A percentile compares a stretch with the other conserved stretches of the same genome.
Evolutionary conservation across 129 eudicot species (phyloP).

Genomic region (Flaveria bidentis): DNA sequence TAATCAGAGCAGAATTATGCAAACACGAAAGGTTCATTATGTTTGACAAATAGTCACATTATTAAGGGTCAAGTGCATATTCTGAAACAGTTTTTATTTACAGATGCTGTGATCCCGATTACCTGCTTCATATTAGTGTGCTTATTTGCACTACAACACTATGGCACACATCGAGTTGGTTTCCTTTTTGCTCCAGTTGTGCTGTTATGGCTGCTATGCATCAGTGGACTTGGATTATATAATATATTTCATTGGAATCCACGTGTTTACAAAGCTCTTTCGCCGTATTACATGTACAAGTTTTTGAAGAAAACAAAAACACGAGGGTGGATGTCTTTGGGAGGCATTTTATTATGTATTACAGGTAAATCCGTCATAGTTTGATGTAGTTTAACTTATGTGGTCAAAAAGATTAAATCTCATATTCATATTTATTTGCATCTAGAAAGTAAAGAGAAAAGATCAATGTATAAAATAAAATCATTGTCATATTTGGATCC

Average conservation of each 20-base stretch:
- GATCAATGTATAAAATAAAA: background rate
- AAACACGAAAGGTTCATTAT: background rate
- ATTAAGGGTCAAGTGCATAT: background rate
- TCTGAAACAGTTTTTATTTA: slow-evolving; percentile 15
- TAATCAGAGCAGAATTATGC: background rate
- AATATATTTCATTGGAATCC: slow-evolving; percentile 82
- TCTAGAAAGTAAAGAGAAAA: background rate
- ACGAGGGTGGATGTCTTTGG: slow-evolving; percentile 97
- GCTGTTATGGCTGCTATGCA: slow-evolving; percentile 78
- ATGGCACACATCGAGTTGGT: slow-evolving; percentile 92
- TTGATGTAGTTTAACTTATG: background rate
- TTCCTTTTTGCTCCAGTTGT: slow-evolving; percentile 86
- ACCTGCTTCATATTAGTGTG: slow-evolving; percentile 89
- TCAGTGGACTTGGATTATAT: slow-evolving; percentile 83
- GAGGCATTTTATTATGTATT: slow-evolving; percentile 85
- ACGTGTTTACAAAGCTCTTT: slow-evolving; percentile 81
- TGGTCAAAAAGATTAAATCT: background rate
- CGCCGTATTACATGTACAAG: slow-evolving; percentile 86
- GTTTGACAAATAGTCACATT: slow-evolving; percentile 2
- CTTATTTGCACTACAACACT: slow-evolving; percentile 92
- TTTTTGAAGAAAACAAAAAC: slow-evolving; percentile 82
- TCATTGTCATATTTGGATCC: background rate
- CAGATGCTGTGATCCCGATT: slow-evolving; percentile 94
- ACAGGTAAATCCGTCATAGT: slow-evolving; percentile 54
- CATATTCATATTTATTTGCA: background rate